These are phyloP conservation scores for Domatiomyces catenatus DNA, from an alignment of 2,329 filamentous ascomycete species.

Conservation along the genomic window DNA sequence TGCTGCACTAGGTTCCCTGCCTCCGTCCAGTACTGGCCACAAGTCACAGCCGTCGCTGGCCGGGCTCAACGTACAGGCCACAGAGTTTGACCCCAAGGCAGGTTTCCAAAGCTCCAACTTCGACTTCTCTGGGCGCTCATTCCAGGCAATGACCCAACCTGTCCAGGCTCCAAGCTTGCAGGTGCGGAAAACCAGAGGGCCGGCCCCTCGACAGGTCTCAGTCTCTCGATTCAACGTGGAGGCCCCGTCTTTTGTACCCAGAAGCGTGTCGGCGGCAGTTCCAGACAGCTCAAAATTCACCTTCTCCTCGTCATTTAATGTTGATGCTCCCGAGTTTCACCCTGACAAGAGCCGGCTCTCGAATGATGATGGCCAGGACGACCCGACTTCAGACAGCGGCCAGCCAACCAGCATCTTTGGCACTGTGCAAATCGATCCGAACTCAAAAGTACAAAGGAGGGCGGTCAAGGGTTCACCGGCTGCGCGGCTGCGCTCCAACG, in stretches of 20 bases:
- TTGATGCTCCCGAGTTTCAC: constrained; percentile 62
- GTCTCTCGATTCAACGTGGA: constrained; percentile 46
- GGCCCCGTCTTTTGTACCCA: constrained; percentile 56
- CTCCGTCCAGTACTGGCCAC: constrained; percentile 13
- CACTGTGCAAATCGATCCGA: constrained; percentile 48
- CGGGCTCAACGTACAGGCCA: constrained; percentile 74
- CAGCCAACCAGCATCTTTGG: constrained; percentile 43
- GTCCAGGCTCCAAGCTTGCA: not conserved
- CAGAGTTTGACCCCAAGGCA: constrained; percentile 53
- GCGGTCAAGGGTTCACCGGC: constrained; percentile 72
- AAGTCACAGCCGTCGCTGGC: constrained; percentile 43
- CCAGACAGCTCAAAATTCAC: constrained; percentile 9
- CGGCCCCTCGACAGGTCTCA: constrained; percentile 23
- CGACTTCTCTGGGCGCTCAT: constrained; percentile 26
- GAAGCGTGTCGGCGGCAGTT: constrained; percentile 1
- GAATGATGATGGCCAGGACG: constrained; percentile 14
- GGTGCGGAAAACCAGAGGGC: constrained; percentile 2
- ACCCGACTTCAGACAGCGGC: constrained; percentile 12
- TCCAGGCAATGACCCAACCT: constrained; percentile 1
- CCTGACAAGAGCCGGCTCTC: constrained; percentile 29
- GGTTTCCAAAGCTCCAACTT: constrained; percentile 34
- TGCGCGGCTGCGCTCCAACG: constrained; percentile 24
- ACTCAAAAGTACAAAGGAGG: constrained; percentile 46
- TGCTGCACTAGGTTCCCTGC: constrained; percentile 3
- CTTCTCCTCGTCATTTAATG: constrained; percentile 46